Percentiles rank a stretch among this genome's conserved stretches.
These are phyloP conservation scores for Rhodotorula paludigena DNA, from an alignment of 768 basidiomycete species.

Conservation along the genomic window DNA sequence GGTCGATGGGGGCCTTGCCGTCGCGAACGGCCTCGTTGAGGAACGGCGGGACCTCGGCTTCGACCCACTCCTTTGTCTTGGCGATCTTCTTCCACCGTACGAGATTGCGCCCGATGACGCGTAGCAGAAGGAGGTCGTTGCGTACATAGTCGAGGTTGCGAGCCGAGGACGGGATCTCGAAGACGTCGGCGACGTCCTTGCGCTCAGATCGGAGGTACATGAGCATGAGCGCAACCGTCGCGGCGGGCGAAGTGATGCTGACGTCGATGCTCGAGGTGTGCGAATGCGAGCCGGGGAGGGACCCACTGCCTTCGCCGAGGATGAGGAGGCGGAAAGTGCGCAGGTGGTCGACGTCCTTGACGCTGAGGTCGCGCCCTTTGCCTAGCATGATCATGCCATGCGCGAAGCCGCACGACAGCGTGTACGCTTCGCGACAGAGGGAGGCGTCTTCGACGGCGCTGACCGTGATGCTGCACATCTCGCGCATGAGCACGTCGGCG, in stretches of 20 bases:
- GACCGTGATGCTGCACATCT: slow-evolving; percentile 72
- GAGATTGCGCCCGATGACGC: slow-evolving; percentile 68
- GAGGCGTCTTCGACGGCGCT: slow-evolving; percentile 76
- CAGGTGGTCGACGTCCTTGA: slow-evolving; percentile 39
- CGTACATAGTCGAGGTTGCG: slow-evolving; percentile 77
- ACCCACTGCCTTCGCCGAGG: slow-evolving; percentile 23
- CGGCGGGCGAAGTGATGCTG: slow-evolving; percentile 85
- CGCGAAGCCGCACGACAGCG: slow-evolving; percentile 76
- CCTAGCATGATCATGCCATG: slow-evolving; percentile 98
- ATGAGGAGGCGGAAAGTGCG: slow-evolving; percentile 28
- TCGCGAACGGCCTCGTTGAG: slow-evolving; percentile 61
- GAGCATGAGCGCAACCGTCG: slow-evolving; percentile 78
- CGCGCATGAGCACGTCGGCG: slow-evolving; percentile 83
- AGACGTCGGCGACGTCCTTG: slow-evolving; percentile 75
- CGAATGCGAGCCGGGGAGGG: neutral
- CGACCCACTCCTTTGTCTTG: slow-evolving; percentile 53
- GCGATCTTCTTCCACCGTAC: slow-evolving; percentile 80
- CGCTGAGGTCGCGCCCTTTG: slow-evolving; percentile 62
- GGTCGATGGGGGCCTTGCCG: slow-evolving; percentile 58
- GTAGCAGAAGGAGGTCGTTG: slow-evolving; percentile 76
- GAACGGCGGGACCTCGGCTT: slow-evolving; percentile 61
- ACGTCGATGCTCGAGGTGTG: slow-evolving; percentile 58
- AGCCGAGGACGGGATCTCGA: slow-evolving; percentile 75
- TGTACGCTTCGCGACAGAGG: slow-evolving; percentile 87
- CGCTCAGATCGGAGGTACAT: slow-evolving; percentile 87